Evolutionary conservation across 2,329 filamentous ascomycete genomes (phyloP), one percentile per base, ranked within the genome.

Genomic region (Fusarium fracticaudum): DNA sequence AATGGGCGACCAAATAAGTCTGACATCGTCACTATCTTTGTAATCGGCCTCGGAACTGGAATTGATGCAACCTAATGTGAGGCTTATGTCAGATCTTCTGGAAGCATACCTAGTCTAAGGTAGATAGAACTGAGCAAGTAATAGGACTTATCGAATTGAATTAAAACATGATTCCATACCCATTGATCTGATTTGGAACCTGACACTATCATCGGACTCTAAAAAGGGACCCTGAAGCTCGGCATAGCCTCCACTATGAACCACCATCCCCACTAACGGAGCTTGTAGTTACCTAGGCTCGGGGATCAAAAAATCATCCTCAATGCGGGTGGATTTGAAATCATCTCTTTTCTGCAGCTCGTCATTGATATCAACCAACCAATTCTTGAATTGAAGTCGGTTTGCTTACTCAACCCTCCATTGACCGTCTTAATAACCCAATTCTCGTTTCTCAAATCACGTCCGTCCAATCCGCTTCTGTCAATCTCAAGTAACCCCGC

Each of bases 371-470:
- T 33, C 35, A 50, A 50, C 58, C 59, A 72, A 72, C 69, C 69
- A 72, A 64, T 38, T 41, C 58, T 43, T 31, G 55, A 37, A 45
- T 26, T 40, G n/a, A 54, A 59, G 59, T 45, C 47, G 41, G 37
- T 54, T 71, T 77, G 76, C 72, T 77, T 78, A 77, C 76, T 64
- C 74, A 78, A 73, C 68, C 62, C 53, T 61, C 67, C 47, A 29
- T 35, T 26, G 38, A 54, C 33, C 22, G 14, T 64, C 58, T 54
- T 57, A 35, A 33, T 33, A 73, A 60, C 61, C 26, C 20, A 74
- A 71, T 63, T 63, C 41, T 71, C 47, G 33, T 38, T 51, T 44
- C 63, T 55, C 51, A 54, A 67, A 54, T 55, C 48, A 43, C 43
- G 31, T 53, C 58, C 50, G 29, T 55, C 71, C 64, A 61, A 72